Evolutionary conservation across 1,139 yeast genomes (phyloP).

Genomic region (Candida sojae): DNA sequence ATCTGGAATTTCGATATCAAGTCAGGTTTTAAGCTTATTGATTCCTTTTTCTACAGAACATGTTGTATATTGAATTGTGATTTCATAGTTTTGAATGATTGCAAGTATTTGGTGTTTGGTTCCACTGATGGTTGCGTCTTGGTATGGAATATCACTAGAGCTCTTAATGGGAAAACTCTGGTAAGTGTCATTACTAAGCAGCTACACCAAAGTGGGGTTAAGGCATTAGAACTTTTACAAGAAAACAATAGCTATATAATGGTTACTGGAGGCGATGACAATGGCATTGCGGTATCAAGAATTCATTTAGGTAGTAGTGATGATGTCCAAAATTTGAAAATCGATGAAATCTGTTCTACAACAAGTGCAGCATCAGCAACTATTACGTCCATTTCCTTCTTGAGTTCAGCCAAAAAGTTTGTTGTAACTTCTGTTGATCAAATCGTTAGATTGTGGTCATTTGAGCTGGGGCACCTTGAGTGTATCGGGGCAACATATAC

Average conservation of each 20-base stretch:
- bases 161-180: constrained; percentile 14
- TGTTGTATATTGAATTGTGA: constrained; percentile 74
- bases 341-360: not conserved
- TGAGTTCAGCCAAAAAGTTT: constrained; percentile 19
- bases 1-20: constrained; percentile 55
- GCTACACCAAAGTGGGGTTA: constrained; percentile 84
- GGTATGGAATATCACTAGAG: constrained; percentile 50
- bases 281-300: constrained; percentile 57
- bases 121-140: constrained; percentile 84
- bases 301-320: constrained; percentile 20
- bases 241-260: constrained; percentile 30
- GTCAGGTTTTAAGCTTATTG: constrained; percentile 43
- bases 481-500: constrained; percentile 57
- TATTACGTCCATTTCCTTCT: constrained; percentile 60
- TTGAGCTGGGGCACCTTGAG: constrained; percentile 27
- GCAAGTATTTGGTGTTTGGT: constrained; percentile 49
- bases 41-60: constrained; percentile 58
- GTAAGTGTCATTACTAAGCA: constrained; percentile 27
- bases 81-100: constrained; percentile 34
- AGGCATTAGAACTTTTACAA: constrained; percentile 41
- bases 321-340: not conserved
- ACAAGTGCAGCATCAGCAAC: constrained; percentile 82
- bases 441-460: constrained; percentile 64
- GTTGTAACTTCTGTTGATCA: constrained; percentile 80
- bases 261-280: constrained; percentile 91